Base-by-base conservation (phyloP, 768 basidiomycete genomes). In the Dioszegia hungarica region DNA sequence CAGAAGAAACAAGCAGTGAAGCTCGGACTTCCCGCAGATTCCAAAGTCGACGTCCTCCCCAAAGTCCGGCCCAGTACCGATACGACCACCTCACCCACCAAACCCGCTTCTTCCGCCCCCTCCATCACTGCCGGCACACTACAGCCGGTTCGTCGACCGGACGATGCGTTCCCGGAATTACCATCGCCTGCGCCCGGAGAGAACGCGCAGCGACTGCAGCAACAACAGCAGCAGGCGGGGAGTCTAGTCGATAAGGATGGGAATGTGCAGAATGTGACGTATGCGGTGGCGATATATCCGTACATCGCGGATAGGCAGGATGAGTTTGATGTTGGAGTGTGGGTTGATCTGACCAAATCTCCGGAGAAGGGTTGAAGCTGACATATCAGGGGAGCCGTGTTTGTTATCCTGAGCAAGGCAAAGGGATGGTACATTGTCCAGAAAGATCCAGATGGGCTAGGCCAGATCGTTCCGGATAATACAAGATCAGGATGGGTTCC, bases 361-460 rank as follows among this genome's bases (percentile, higher is more conserved):
- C n/a, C 3, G 20, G 33, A 34, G 55, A 29, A 50, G 28, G 14
- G 36, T 6, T 6, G 24, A 34, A 20, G 43, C 50, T 59, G n/a
- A 65, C 31, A 41, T 11, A 11, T 51, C 57, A 93, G 90, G 15
- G 91, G 90, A 37, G 90, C 93, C 70, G 91, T 91, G 1, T 97
- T 92, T 77, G 84, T 94, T 61, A 93, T 97, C 61, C 79, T 92
- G 38, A 89, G 89, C 52, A 85, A 93, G 51, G 87, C 92, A n/a
- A 86, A 93, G 54, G 94, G 95, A 0, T 99, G 95, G 95, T 99
- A 94, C 91, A 89, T 97, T 31, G 95, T 98, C 3, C 93, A 98
- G 72, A 85, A 89, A 31, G 95, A 99, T 75, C 88, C 88, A 28
- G 85, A 84, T 33, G 92, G 92, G 4, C 82, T 85, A 2, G 90